These are phyloP conservation scores for Leccinum broughii DNA, from an alignment of 768 basidiomycete species.

Conservation along the genomic window DNA sequence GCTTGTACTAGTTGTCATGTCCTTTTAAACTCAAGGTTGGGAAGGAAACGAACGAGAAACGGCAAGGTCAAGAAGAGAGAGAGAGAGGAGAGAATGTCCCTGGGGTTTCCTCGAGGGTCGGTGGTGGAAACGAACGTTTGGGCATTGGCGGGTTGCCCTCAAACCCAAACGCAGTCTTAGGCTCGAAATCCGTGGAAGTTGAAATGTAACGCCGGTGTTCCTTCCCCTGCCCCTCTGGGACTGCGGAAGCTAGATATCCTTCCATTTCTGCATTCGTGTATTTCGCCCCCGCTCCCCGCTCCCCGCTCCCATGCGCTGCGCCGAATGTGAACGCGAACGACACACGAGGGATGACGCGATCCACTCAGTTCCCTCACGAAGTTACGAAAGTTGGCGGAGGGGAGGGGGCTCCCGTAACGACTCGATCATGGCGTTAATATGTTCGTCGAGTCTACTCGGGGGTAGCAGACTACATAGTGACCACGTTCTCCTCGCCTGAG, in stretches of 20 bases:
- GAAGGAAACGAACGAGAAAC: not conserved
- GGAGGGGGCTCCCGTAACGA: not conserved
- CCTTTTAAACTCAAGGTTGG: not conserved
- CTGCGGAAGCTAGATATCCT: not conserved
- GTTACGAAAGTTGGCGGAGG: not conserved
- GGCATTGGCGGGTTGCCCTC: not conserved
- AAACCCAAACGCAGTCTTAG: not conserved
- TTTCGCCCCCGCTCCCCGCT: not conserved
- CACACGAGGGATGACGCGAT: not conserved
- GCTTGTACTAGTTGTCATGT: not conserved
- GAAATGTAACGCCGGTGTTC: not conserved
- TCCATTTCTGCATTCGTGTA: not conserved
- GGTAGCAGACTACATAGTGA: not conserved
- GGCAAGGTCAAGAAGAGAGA: not conserved
- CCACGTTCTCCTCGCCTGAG: not conserved
- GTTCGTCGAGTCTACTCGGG: not conserved
- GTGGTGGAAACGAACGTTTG: not conserved
- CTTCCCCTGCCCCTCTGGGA: not conserved
- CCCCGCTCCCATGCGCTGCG: not conserved
- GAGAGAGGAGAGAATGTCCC: not conserved
- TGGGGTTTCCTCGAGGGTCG: not conserved
- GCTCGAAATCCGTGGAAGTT: not conserved
- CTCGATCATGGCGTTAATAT: not conserved
- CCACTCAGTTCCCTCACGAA: not conserved
- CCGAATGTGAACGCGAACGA: not conserved